Conservation (phyloP, 106 monocot genomes). For the Iris macrosiphon region DNA sequence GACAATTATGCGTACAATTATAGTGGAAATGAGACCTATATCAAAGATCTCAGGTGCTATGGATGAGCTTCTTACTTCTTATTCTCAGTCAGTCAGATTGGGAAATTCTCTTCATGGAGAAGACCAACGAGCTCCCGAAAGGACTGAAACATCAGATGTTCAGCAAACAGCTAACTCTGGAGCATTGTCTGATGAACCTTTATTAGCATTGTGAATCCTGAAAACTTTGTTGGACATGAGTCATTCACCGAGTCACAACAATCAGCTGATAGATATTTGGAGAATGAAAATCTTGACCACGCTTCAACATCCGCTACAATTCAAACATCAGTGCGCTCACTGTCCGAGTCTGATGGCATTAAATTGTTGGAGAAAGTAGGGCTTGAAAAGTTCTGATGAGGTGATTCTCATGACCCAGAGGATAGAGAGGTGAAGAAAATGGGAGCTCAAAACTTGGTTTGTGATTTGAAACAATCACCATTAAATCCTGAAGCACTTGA, state of each 20-base stretch:
- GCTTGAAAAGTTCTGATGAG: constrained; percentile 4
- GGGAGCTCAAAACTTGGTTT: constrained; percentile 8
- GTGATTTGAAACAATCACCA: constrained; percentile 18
- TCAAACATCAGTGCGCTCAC: constrained; percentile 1
- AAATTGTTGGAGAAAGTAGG: constrained; percentile 10
- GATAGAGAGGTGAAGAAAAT: too few relatives aligned
- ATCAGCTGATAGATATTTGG: constrained; percentile 1
- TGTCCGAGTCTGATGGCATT: constrained; percentile 35
- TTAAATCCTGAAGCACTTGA: constrained; percentile 13
- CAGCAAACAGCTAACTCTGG: constrained; percentile 7
- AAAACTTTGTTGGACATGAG: constrained; percentile 10
- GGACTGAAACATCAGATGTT: constrained; percentile 11
- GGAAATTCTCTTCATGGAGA: constrained; percentile 33
- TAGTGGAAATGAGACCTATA: constrained; percentile 78
- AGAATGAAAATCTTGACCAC: constrained; percentile 16
- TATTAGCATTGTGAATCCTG: constrained; percentile 1
- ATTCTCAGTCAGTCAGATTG: constrained; percentile 49
- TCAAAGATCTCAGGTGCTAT: constrained; percentile 57
- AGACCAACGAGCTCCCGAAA: constrained; percentile 23
- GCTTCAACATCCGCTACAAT: constrained; percentile 8
- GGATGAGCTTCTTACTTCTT: constrained; percentile 67
- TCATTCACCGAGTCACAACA: constrained; percentile 15
- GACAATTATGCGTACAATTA: constrained; percentile 58
- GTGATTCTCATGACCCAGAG: constrained; percentile 17
- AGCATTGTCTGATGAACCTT: constrained; percentile 6